These are phyloP conservation scores for Venustampulla echinocandica DNA, from an alignment of 495 filamentous ascomycete species.

Conservation along the genomic window DNA sequence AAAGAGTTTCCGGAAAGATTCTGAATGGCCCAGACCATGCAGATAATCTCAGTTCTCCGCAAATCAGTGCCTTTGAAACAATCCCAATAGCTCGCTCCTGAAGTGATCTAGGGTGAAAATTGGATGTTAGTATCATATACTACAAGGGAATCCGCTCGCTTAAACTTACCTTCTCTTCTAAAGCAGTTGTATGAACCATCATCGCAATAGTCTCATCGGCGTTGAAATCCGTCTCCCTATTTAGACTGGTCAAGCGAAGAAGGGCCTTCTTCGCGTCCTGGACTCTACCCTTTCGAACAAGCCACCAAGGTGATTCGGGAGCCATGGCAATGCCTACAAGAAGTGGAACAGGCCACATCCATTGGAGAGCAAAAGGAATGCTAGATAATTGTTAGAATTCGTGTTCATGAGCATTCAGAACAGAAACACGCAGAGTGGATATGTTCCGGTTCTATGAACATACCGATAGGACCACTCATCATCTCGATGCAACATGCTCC, in stretches of 20 bases:
- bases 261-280: slow-evolving; percentile 62
- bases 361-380: slow-evolving; percentile 62
- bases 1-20: slow-evolving; percentile 72
- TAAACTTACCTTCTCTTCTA: slow-evolving; percentile 49
- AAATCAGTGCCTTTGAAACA: slow-evolving; percentile 69
- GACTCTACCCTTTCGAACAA: slow-evolving; percentile 59
- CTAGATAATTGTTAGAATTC: slow-evolving; percentile 16
- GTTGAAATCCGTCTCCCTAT: slow-evolving; percentile 53
- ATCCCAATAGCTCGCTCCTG: slow-evolving; percentile 61
- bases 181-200: slow-evolving; percentile 74
- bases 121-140: slow-evolving; percentile 37
- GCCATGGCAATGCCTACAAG: slow-evolving; percentile 62
- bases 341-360: slow-evolving; percentile 78
- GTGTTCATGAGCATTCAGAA: neutral
- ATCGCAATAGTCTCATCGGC: slow-evolving; percentile 70
- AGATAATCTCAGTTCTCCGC: slow-evolving; percentile 69
- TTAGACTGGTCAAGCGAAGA: slow-evolving; percentile 52
- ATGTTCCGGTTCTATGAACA: neutral
- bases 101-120: slow-evolving; percentile 51
- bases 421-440: neutral
- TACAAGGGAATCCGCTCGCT: neutral
- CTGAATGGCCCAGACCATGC: slow-evolving; percentile 78
- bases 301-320: slow-evolving; percentile 75
- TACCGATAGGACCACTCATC: slow-evolving; percentile 58
- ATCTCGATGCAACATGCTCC: slow-evolving; percentile 46